These are phyloP conservation scores for Earliella scabrosa DNA, from an alignment of 1,284 basidiomycete genomes.

Conservation along the genomic window DNA sequence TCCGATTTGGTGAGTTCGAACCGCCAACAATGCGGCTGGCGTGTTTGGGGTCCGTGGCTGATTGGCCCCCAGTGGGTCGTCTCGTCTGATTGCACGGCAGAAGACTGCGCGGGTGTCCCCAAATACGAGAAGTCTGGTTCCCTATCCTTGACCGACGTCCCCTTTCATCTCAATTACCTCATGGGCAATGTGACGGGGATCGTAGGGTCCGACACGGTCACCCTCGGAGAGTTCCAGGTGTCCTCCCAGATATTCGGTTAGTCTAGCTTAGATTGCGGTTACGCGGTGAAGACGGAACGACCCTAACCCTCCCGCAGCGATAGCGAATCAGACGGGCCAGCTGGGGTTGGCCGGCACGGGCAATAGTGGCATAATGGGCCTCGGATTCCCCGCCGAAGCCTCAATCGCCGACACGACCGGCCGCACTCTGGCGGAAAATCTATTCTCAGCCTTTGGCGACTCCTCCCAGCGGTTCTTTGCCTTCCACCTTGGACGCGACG, in stretches of 20 bases:
- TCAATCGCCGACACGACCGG: constrained; percentile 51
- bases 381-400: constrained; percentile 53
- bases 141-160: constrained; percentile 34
- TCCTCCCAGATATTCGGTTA: constrained; percentile 47
- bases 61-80: constrained; percentile 39
- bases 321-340: constrained; percentile 48
- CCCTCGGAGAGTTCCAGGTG: constrained; percentile 47
- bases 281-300: constrained; percentile 5
- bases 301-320: constrained; percentile 37
- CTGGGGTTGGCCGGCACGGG: constrained; percentile 50
- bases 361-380: constrained; percentile 62
- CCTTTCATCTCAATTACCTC: constrained; percentile 51
- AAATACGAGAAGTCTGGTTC: constrained; percentile 38
- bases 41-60: constrained; percentile 16
- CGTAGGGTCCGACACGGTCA: constrained; percentile 48
- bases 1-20: constrained; percentile 47
- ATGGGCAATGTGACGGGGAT: constrained; percentile 49
- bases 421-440: constrained; percentile 50
- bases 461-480: constrained; percentile 52
- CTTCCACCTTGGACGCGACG: constrained; percentile 49
- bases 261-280: constrained; percentile 12
- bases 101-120: constrained; percentile 37
- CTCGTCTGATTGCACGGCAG: constrained; percentile 37
- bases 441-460: constrained; percentile 46
- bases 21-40: constrained; percentile 9